Conservation (phyloP, 176 grass and related monocot species). For the Oropetium thomaeum region DNA sequence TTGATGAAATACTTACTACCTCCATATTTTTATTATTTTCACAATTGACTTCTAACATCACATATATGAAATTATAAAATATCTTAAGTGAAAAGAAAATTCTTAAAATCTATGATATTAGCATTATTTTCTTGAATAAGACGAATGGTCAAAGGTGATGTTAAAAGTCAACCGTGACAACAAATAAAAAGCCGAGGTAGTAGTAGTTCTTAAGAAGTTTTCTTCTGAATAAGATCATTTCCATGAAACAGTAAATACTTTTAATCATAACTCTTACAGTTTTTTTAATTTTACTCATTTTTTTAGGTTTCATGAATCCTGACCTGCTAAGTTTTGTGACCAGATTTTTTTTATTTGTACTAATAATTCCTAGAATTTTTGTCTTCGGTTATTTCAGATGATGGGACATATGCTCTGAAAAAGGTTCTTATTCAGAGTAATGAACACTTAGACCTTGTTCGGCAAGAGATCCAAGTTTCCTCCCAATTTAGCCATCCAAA, state of each 20-base stretch:
- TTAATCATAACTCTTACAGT: background rate
- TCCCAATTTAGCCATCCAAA: constrained; percentile 89
- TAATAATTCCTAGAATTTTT: constrained; percentile 22
- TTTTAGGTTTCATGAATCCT: background rate
- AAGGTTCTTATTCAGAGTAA: constrained; percentile 79
- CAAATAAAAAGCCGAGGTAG: no score
- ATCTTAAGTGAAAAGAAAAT: no score
- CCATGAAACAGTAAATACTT: background rate
- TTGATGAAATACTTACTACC: background rate
- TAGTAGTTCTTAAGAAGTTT: background rate
- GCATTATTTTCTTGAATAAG: no score
- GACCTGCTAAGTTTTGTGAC: background rate
- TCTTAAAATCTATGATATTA: no score
- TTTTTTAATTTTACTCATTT: background rate
- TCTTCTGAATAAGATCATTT: background rate
- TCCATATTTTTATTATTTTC: no score
- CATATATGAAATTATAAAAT: no score
- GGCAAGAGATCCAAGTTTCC: constrained; percentile 75
- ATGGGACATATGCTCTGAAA: constrained; percentile 86
- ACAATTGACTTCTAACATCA: no score
- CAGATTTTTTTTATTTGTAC: background rate
- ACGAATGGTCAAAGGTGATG: no score
- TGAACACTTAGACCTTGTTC: constrained; percentile 72
- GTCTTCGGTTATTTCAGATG: constrained; percentile 45
- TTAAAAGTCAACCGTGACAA: no score